These are phyloP conservation scores for Macroventuria anomochaeta DNA, from an alignment of 2,329 filamentous ascomycete genomes.

Conservation along the genomic window DNA sequence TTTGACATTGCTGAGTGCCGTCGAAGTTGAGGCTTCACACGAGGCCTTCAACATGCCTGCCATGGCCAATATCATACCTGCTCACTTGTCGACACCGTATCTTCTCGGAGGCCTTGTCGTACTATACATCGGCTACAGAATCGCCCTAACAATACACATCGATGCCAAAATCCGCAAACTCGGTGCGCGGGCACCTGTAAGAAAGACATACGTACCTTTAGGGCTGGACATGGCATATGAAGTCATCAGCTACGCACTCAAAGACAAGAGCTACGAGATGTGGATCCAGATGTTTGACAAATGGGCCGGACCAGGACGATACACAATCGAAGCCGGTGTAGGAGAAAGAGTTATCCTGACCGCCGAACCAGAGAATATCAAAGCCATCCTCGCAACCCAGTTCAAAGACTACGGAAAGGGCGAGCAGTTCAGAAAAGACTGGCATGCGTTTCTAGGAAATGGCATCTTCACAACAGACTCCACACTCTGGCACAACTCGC, in stretches of 20 bases:
- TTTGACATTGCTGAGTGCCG: not conserved
- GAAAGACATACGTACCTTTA: conserved; percentile 49
- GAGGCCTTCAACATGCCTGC: not conserved
- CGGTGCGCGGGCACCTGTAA: conserved; percentile 54
- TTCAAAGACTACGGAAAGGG: conserved; percentile 88
- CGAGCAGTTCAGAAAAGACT: conserved; percentile 73
- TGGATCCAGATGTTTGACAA: conserved; percentile 64
- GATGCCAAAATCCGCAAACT: conserved; percentile 51
- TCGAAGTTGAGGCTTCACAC: not conserved
- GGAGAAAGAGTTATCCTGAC: conserved; percentile 74
- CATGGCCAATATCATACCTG: conserved; percentile 32
- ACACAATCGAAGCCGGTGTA: conserved; percentile 67
- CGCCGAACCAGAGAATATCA: conserved; percentile 86
- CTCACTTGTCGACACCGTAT: conserved; percentile 29
- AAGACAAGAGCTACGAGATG: conserved; percentile 64
- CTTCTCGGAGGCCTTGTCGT: conserved; percentile 30
- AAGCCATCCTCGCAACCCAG: conserved; percentile 85
- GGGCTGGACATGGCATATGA: conserved; percentile 69
- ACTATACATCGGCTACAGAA: conserved; percentile 29
- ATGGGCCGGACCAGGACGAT: conserved; percentile 48
- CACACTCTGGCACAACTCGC: conserved; percentile 76
- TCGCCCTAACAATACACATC: conserved; percentile 28
- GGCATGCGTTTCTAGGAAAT: conserved; percentile 76
- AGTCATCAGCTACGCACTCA: conserved; percentile 60
- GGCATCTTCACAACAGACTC: conserved; percentile 78